Base-by-base conservation (phyloP, 1,139 yeast species). In the Pneumocystis sp. region DNA sequence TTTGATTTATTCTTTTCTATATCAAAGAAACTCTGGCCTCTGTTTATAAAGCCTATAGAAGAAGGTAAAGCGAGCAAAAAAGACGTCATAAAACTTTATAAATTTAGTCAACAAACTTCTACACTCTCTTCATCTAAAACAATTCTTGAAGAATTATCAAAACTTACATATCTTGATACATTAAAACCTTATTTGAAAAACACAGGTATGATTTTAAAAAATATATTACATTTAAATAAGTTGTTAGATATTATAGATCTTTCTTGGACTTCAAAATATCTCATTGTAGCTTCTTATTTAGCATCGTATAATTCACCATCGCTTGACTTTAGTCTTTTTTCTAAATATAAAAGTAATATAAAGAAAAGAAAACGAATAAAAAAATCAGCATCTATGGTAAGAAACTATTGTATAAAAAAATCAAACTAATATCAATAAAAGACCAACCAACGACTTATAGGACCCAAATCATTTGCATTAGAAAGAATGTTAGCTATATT, bases 401-500 rank as follows among this genome's bases (percentile, higher is more conserved):
- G 64, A 65, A 39, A 63, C 61, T 56, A 31, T 12, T 35, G 7
- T 35, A 21, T 15, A 21, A 29, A 17, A 19, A 19, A 63, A 65
- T 57, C 39, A 19, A 61, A 44, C 39, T 29, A 59, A 10, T 12
- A 50, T 25, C 15, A 2, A 25, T 25, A 50, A 34, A 25, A 3
- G 15, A 25, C 61, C n/a, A 60, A 64, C 1, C 67, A 66, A 37
- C 44, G 68, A 50, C 60, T 61, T 50, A 77, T 85, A 44, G 82
- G 85, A 12, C 85, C 89, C 0, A 81, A 82, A 35, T 78, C 81
- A 62, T 86, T 86, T 71, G 90, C 86, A 65, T 75, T 85, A 65
- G 93, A 86, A 71, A 77, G 93, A 65, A 75, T 85, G 75, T 74
- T 85, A 69, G 89, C 91, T 1, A 85, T 86, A 42, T 73, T 85